Evolutionary conservation across 2,329 filamentous ascomycete genomes (phyloP).

Genomic region (Cadophora sp.): DNA sequence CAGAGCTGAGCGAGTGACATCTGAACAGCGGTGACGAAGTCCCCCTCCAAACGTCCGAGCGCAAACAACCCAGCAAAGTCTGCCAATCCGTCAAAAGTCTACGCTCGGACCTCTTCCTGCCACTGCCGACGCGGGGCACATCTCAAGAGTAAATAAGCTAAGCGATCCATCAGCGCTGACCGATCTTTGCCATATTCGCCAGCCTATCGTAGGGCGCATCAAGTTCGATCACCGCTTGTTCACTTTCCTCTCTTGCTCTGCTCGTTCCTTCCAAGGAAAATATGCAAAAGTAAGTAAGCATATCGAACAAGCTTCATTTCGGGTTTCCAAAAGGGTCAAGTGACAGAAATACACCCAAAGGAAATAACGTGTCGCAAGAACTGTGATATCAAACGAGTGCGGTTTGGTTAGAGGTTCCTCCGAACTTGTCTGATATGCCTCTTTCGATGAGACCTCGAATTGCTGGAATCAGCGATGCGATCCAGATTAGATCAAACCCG

Average conservation of each 20-base stretch:
- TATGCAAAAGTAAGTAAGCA: background rate
- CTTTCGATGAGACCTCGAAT: background rate
- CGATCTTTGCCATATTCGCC: conserved; percentile 2
- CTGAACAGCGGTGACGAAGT: background rate
- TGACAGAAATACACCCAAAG: background rate
- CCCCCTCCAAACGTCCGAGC: conserved; percentile 8
- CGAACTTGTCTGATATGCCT: background rate
- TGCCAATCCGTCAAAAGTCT: background rate
- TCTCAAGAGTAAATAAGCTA: conserved; percentile 5
- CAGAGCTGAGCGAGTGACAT: background rate
- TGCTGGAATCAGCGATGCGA: background rate
- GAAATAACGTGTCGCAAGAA: background rate
- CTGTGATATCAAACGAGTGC: background rate
- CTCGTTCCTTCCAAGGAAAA: too few relatives aligned
- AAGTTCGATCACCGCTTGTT: background rate
- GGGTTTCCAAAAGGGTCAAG: background rate
- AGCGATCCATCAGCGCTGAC: conserved; percentile 20
- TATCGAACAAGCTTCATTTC: background rate
- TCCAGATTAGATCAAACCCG: background rate
- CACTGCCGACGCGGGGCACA: conserved; percentile 25
- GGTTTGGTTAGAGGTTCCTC: background rate
- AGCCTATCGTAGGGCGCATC: background rate
- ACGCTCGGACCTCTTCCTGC: conserved; percentile 22
- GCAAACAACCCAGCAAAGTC: background rate
- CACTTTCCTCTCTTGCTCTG: background rate